Conservation (phyloP, 306 rosid species). For the Fragaria nilgerrensis region DNA sequence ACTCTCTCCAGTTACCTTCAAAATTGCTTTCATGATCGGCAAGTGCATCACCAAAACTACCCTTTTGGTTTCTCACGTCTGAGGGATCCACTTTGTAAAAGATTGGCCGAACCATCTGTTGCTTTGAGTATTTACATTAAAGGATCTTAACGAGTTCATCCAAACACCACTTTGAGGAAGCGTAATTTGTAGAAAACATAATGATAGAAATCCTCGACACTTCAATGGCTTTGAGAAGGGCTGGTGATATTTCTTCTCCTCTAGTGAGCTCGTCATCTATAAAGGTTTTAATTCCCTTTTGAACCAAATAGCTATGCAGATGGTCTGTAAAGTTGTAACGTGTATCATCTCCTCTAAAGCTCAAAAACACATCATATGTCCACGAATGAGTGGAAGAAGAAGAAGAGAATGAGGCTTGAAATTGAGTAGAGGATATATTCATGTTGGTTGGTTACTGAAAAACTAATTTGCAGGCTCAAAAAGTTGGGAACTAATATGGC, state of each 20-base stretch:
- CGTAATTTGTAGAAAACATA: too few species aligned
- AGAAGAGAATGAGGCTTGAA: neutral
- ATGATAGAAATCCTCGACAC: too few species aligned
- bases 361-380: neutral
- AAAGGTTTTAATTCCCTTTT: neutral
- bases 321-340: neutral
- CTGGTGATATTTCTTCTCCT: too few species aligned
- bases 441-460: too few species aligned
- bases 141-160: neutral
- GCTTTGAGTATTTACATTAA: neutral
- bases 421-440: neutral
- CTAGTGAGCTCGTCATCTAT: too few species aligned
- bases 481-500: too few species aligned
- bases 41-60: neutral
- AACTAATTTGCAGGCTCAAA: too few species aligned
- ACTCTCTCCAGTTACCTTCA: neutral
- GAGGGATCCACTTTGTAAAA: neutral
- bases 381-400: neutral
- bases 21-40: neutral
- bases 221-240: too few species aligned
- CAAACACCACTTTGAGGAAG: neutral
- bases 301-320: neutral
- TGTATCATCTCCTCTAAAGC: too few species aligned
- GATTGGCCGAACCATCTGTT: neutral
- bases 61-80: neutral